Evolutionary conservation across 352 stramenopile genomes (phyloP).

Genomic region (Pythium chondricola): DNA sequence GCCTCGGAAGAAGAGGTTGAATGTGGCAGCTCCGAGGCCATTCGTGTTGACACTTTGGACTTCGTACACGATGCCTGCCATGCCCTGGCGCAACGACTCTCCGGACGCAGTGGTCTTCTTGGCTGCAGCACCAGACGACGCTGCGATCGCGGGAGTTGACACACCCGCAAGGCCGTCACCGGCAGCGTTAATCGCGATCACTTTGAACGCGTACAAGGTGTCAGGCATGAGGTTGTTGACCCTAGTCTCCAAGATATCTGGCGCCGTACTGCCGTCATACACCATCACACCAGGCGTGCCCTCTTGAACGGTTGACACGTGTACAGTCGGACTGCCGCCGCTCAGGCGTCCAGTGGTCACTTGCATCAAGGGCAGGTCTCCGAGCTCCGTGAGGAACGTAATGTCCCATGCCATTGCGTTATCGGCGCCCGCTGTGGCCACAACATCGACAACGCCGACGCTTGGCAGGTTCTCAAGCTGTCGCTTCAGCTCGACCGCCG

Average conservation of each 20-base stretch:
- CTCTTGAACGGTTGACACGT: constrained; percentile 72
- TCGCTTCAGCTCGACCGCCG: constrained; percentile 65
- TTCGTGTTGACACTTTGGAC: constrained; percentile 87
- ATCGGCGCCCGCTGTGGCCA: constrained; percentile 33
- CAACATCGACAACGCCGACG: constrained; percentile 74
- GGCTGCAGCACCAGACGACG: constrained; percentile 84
- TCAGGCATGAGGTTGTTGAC: constrained; percentile 83
- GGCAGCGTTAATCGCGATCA: constrained; percentile 89
- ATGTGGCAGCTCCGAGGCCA: constrained; percentile 25
- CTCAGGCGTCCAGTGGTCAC: constrained; percentile 86
- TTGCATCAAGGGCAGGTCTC: constrained; percentile 90
- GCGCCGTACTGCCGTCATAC: constrained; percentile 87
- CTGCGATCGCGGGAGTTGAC: constrained; percentile 88
- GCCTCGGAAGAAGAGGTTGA: constrained; percentile 44
- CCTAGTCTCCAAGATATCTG: constrained; percentile 73
- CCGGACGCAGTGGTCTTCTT: constrained; percentile 87
- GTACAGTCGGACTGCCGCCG: constrained; percentile 47
- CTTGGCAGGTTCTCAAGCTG: constrained; percentile 87
- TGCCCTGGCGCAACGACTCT: constrained; percentile 79
- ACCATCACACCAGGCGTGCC: constrained; percentile 88
- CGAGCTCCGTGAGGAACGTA: constrained; percentile 91
- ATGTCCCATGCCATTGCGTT: constrained; percentile 85
- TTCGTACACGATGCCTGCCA: constrained; percentile 93
- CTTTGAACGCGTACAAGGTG: constrained; percentile 90
- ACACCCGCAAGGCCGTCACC: constrained; percentile 83